Evolutionary conservation across 208 protist species (phyloP), one percentile per base, ranked within the genome.

Genomic region (Angomonas ambiguus): DNA sequence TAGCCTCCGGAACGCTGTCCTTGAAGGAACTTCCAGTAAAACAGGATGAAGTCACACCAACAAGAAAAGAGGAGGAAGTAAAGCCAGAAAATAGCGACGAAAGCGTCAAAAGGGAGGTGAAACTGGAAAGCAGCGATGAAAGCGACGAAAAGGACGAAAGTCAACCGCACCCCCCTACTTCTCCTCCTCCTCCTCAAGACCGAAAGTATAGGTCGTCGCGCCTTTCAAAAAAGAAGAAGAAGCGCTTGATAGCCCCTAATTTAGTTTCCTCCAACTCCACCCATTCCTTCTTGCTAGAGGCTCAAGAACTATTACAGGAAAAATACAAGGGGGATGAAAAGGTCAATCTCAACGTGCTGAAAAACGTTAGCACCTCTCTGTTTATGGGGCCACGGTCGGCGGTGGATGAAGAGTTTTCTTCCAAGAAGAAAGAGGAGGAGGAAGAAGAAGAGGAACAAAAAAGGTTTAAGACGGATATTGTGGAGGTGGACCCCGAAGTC

Each of bases 361-460:
- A 69, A 13, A 62, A 82, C 62, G 82, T 77, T 20, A 89, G 76
- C 66, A 88, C 79, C 8, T 87, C 88, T 0, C 79, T 94, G 27
- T 94, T 92, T 60, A 88, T 94, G 85, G 88, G 88, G 0, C 85
- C 88, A 20, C 76, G 88, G 13, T 32, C 30, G 1, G 78, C 72
- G 2, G 5, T 81, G 24, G 72, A 66, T 20, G 64, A 65, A n/a
- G n/a, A n/a, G n/a, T n/a, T n/a, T n/a, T n/a, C n/a, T n/a, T n/a
- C n/a, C n/a, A n/a, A n/a, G n/a, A n/a, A n/a, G n/a, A n/a, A n/a
- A n/a, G n/a, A n/a, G n/a, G n/a, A 16, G 35, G n/a, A 45, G 38
- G 11, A 16, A 45, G 16, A 45, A 16, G 8, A 16, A 45, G 16
- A 16, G 16, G 38, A 45, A 45, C 16, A 45, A 45, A 45, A 45